Evolutionary conservation across 2,329 filamentous ascomycete species (phyloP).

Genomic region (Fusarium abutilonis): DNA sequence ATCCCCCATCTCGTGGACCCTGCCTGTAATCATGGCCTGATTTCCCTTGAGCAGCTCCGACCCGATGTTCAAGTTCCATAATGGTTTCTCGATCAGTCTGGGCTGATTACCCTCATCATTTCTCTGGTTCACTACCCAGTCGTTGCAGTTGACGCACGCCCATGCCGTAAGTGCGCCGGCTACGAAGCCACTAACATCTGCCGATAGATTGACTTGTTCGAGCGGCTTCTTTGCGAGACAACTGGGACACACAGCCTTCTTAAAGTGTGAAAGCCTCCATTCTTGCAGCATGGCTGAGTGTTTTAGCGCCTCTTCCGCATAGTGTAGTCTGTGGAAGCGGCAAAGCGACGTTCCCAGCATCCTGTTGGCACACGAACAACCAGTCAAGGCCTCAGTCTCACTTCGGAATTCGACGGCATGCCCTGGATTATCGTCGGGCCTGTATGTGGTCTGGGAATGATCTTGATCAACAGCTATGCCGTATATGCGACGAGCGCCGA

Average conservation of each 20-base stretch:
- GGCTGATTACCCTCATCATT: slow-evolving; percentile 29
- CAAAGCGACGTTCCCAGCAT: slow-evolving; percentile 50
- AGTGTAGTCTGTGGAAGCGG: slow-evolving; percentile 48
- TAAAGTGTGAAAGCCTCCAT: slow-evolving; percentile 43
- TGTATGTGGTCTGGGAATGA: slow-evolving; percentile 6
- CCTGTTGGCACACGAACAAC: slow-evolving; percentile 53
- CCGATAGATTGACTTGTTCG: slow-evolving; percentile 26
- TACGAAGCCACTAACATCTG: slow-evolving; percentile 28
- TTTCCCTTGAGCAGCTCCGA: slow-evolving; percentile 10
- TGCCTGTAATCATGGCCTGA: slow-evolving; percentile 2
- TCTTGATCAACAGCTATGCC: slow-evolving; percentile 27
- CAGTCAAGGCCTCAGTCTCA: slow-evolving; percentile 44
- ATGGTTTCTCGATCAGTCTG: slow-evolving; percentile 30
- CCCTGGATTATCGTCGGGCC: neutral
- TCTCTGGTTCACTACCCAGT: slow-evolving; percentile 46
- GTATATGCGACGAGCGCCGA: slow-evolving; percentile 42
- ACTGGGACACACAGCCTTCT: slow-evolving; percentile 45
- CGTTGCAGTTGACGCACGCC: slow-evolving; percentile 50
- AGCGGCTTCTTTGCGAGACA: slow-evolving; percentile 42
- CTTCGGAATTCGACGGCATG: slow-evolving; percentile 17
- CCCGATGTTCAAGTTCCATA: slow-evolving; percentile 25
- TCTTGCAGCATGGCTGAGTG: slow-evolving; percentile 40
- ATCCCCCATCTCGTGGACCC: slow-evolving; percentile 10
- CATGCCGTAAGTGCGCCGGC: slow-evolving; percentile 38
- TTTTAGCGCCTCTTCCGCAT: slow-evolving; percentile 40